Conservation (phyloP, 805 yeast species). For the Starmerella stellata region DNA sequence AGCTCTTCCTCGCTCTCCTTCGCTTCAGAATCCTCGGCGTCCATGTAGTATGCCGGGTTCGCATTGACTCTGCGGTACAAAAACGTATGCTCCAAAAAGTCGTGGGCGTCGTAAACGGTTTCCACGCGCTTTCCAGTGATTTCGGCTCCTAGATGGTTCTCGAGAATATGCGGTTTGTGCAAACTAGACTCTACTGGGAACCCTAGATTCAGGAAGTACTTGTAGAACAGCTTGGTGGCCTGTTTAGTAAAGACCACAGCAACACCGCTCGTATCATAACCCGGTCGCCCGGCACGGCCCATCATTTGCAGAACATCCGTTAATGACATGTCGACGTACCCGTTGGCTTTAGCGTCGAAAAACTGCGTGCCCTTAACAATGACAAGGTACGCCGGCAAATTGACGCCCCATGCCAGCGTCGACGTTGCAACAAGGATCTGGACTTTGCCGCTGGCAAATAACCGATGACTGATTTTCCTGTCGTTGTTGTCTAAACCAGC, state of each 20-base stretch:
- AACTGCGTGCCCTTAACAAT: slow-evolving; percentile 58
- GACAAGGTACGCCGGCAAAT: slow-evolving; percentile 62
- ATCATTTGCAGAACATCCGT: slow-evolving; percentile 70
- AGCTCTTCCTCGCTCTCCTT: background rate
- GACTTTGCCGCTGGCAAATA: slow-evolving; percentile 51
- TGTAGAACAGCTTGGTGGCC: slow-evolving; percentile 54
- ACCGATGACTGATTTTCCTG: slow-evolving; percentile 48
- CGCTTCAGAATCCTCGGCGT: background rate
- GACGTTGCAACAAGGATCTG: slow-evolving; percentile 63
- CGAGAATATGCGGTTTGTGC: slow-evolving; percentile 43
- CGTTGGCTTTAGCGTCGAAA: slow-evolving; percentile 42
- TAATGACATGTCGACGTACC: slow-evolving; percentile 61
- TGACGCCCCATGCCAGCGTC: slow-evolving; percentile 80
- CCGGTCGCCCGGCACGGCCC: slow-evolving; percentile 77
- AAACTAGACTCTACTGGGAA: slow-evolving; percentile 70
- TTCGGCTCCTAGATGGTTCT: slow-evolving; percentile 67
- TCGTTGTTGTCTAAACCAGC: slow-evolving; percentile 66
- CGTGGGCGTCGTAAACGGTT: slow-evolving; percentile 51
- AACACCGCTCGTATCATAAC: slow-evolving; percentile 59
- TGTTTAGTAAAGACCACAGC: slow-evolving; percentile 64
- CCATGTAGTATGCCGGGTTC: slow-evolving; percentile 59
- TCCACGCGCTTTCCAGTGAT: slow-evolving; percentile 50
- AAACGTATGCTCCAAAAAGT: slow-evolving; percentile 61
- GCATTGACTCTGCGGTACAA: slow-evolving; percentile 55
- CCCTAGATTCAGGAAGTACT: slow-evolving; percentile 59